Percentiles rank a stretch among this genome's conserved stretches.
phyloP scores from a whole-genome alignment of 768 basidiomycete species.

The Phylloporus sp. region DNA sequence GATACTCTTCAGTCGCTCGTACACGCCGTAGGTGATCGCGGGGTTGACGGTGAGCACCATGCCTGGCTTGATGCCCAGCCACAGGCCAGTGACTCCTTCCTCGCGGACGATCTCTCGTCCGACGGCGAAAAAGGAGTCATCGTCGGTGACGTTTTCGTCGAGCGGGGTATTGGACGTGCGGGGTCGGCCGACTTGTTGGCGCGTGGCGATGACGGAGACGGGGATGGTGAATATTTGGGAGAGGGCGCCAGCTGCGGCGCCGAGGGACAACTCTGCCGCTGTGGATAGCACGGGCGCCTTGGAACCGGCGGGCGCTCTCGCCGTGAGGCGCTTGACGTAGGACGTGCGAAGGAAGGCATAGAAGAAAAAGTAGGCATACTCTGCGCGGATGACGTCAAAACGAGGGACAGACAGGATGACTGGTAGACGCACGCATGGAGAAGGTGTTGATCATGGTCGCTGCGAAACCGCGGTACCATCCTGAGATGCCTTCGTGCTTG shows the following conservation, averaged over 20 bases:
- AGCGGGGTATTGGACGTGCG: neutral
- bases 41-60: conserved; percentile 96
- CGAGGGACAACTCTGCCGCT: conserved; percentile 76
- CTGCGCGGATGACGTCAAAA: conserved; percentile 39
- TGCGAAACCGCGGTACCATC: conserved; percentile 86
- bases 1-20: conserved; percentile 82
- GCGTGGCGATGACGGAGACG: conserved; percentile 93
- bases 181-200: conserved; percentile 81
- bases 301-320: conserved; percentile 54
- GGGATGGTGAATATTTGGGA: conserved; percentile 99
- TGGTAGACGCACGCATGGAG: conserved; percentile 66
- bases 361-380: conserved; percentile 99
- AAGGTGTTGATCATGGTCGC: conserved; percentile 99
- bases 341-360: conserved; percentile 86
- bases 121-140: conserved; percentile 75
- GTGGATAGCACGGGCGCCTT: conserved; percentile 64
- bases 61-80: conserved; percentile 90
- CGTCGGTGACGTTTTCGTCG: conserved; percentile 27
- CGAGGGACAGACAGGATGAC: neutral
- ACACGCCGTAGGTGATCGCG: conserved; percentile 94
- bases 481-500: conserved; percentile 73
- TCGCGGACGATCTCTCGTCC: conserved; percentile 84
- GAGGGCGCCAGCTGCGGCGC: conserved; percentile 87
- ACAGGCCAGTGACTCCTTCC: conserved; percentile 82
- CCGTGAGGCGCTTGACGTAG: conserved; percentile 67